Percentiles rank a stretch among this genome's conserved stretches.
These are phyloP conservation scores for Agarophyton chilense DNA, from an alignment of 23 red algal genomes.

Conservation along the genomic window DNA sequence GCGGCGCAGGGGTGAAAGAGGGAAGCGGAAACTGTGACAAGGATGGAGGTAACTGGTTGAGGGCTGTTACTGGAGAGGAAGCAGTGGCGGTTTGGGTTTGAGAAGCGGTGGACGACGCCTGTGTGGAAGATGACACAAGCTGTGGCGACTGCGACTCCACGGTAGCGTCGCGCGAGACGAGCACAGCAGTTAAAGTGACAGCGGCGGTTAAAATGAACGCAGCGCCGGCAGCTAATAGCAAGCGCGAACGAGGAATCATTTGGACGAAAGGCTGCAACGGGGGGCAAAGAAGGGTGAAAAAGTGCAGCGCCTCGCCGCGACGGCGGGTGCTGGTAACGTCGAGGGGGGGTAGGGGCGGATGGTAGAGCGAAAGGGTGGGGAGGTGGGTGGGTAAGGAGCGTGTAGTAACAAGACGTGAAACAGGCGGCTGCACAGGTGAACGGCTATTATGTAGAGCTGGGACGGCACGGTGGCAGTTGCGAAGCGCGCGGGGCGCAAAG, in stretches of 20 bases:
- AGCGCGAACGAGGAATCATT: background rate
- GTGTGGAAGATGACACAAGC: background rate
- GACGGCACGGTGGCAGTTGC: too few relatives aligned
- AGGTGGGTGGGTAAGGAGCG: too few relatives aligned
- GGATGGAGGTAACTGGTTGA: background rate
- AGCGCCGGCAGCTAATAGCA: background rate
- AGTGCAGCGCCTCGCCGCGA: too few relatives aligned
- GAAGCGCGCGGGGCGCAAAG: too few relatives aligned
- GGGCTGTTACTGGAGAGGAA: background rate
- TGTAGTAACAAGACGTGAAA: too few relatives aligned
- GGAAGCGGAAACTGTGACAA: background rate
- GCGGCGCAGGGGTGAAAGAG: background rate
- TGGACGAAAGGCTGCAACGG: background rate
- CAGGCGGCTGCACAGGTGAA: too few relatives aligned
- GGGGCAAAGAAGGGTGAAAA: too few relatives aligned
- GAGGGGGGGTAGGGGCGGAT: too few relatives aligned
- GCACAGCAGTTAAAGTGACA: background rate
- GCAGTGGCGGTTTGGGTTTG: background rate
- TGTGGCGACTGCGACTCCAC: background rate
- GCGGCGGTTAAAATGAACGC: background rate
- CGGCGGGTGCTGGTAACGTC: too few relatives aligned
- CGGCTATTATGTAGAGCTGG: too few relatives aligned
- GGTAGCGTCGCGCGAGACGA: slow-evolving; percentile 11
- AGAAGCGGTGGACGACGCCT: background rate
- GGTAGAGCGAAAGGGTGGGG: too few relatives aligned